Conservation (phyloP, 179 eudicot genomes). For the Carnegiea gigantea region DNA sequence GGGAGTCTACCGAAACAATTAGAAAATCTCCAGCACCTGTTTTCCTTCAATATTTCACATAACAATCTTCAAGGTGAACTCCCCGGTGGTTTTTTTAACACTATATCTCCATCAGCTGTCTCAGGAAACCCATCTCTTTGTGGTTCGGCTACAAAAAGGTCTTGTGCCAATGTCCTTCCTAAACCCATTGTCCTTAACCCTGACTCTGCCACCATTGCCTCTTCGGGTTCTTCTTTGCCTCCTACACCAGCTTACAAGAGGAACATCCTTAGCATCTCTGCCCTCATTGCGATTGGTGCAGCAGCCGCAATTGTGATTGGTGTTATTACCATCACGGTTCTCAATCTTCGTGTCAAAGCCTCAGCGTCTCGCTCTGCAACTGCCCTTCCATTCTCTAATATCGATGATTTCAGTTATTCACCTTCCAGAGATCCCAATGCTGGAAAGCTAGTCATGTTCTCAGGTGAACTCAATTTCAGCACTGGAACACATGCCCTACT, state of each 20-base stretch:
- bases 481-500: slow-evolving; percentile 74
- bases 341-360: slow-evolving; percentile 67
- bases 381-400: slow-evolving; percentile 51
- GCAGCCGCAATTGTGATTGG: slow-evolving; percentile 78
- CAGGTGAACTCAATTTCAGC: slow-evolving; percentile 75
- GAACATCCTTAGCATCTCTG: slow-evolving; percentile 74
- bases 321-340: slow-evolving; percentile 71
- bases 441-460: slow-evolving; percentile 89
- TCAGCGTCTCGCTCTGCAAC: slow-evolving; percentile 51
- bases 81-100: slow-evolving; percentile 82
- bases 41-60: slow-evolving; percentile 70
- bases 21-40: slow-evolving; percentile 56
- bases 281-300: slow-evolving; percentile 83
- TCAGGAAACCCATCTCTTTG: slow-evolving; percentile 76
- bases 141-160: slow-evolving; percentile 52
- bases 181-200: slow-evolving; percentile 91
- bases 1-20: slow-evolving; percentile 75
- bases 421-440: slow-evolving; percentile 63
- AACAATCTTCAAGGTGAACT: slow-evolving; percentile 81
- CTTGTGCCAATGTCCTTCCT: slow-evolving; percentile 69
- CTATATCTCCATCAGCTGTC: slow-evolving; percentile 62
- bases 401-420: slow-evolving; percentile 67
- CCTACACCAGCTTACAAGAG: slow-evolving; percentile 42
- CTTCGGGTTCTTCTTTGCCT: slow-evolving; percentile 43
- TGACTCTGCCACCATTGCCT: slow-evolving; percentile 48